Conservation (phyloP, 2,329 filamentous ascomycete species). For the Tolypocladium pustulatum region DNA sequence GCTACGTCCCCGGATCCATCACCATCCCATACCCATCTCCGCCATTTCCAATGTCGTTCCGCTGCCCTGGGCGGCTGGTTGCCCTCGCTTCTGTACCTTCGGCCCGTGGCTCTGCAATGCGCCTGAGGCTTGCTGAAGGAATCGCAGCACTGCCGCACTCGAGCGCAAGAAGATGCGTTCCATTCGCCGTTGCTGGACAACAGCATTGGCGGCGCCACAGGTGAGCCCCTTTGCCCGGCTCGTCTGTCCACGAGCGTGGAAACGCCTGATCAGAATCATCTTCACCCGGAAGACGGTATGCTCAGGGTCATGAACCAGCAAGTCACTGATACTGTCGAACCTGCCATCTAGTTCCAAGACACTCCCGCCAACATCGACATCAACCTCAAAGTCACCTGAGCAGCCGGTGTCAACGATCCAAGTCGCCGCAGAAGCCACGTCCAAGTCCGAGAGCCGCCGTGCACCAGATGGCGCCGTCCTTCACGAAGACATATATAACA, state of each 20-base stretch:
- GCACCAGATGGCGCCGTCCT: slow-evolving; percentile 2
- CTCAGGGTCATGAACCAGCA: not conserved
- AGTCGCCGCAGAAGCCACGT: not conserved
- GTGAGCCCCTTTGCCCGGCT: not conserved
- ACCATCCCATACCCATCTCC: not conserved
- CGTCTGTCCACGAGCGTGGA: not conserved
- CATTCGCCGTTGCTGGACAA: not conserved
- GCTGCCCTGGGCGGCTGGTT: not conserved
- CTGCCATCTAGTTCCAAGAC: not conserved
- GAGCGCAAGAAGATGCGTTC: not conserved
- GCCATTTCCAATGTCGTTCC: not conserved
- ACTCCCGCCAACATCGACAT: not conserved
- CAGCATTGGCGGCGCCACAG: not conserved
- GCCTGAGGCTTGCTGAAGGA: not conserved
- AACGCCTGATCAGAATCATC: too few species aligned
- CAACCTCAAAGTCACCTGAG: not conserved
- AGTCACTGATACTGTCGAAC: not conserved
- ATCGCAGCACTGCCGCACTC: not conserved
- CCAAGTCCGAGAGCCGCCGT: not conserved
- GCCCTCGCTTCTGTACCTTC: not conserved
- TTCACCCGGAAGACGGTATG: not conserved
- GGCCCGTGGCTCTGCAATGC: not conserved
- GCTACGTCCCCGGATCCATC: not conserved
- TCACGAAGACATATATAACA: slow-evolving; percentile 89
- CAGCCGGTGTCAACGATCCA: not conserved